Base-by-base conservation (phyloP, 192 early-diverging fungal species). In the Chytriomyces hyalinus region DNA sequence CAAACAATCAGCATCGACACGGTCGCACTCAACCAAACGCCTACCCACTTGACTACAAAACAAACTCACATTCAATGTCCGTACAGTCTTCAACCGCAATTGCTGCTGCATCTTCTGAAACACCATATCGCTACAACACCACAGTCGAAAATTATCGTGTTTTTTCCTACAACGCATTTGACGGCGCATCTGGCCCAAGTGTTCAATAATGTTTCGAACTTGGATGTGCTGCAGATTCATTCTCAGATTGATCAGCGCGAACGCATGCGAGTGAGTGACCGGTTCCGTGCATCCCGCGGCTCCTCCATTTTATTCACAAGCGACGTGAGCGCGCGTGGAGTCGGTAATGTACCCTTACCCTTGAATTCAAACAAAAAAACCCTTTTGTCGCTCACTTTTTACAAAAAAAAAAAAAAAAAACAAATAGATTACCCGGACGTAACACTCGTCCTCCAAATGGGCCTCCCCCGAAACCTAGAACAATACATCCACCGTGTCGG, bases 401-500 rank as follows among this genome's bases (percentile, higher is more conserved):
- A 28, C 87, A 93, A 66, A 90, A 92, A 61, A 97, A 98, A 86
- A 87, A 94, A 15, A 74, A 84, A 7, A 96, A 96, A 26, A 91
- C 92, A 74, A 90, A 92, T 99, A 20, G 97, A 99, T 82, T 98
- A 97, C 71, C 96, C 96, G 13, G 92, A 92, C 80, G 97, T 99
- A 4, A 90, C 91, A 0, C 86, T 97, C 61, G 96, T 99, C 20
- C 69, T 99, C 45, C 95, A 98, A 82, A 78, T 97, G 45, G 97
- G 96, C 71, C 83, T 94, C 0, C 94, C 97, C 24, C 87, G 91
- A 6, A 86, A 90, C 47, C 77, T 87, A 43, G 95, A 97, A 77
- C 92, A 95, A 77, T 99, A 99, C 69, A 93, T 99, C 65, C 97
- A 99, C 84, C 92, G 97, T 51, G 84, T 99, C 51, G 97, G 97